These are phyloP conservation scores for Backusella tuberculispora DNA, from an alignment of 192 early-diverging fungal genomes.

Conservation along the genomic window DNA sequence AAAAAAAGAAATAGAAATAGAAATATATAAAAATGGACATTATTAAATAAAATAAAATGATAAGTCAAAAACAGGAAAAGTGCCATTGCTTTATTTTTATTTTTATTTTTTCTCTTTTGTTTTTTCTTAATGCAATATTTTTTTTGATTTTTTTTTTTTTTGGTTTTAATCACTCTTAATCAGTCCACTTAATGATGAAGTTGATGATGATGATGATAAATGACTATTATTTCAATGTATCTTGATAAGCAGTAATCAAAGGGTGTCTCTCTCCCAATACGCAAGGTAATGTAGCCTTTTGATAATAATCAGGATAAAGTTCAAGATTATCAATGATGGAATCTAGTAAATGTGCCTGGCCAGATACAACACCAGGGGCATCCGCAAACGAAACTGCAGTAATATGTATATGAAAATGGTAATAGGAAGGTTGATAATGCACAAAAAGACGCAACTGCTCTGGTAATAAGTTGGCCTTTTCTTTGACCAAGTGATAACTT, in stretches of 20 bases:
- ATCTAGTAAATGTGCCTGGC: constrained; percentile 73
- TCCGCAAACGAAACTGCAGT: constrained; percentile 62
- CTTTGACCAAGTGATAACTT: constrained; percentile 46
- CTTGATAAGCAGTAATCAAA: constrained; percentile 26
- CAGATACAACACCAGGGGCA: constrained; percentile 59
- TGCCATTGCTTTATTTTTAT: background rate
- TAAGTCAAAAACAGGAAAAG: background rate
- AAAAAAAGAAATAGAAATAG: background rate
- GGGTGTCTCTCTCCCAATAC: constrained; percentile 54
- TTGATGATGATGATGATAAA: background rate
- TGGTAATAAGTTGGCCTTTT: constrained; percentile 49
- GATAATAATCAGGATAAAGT: constrained; percentile 61
- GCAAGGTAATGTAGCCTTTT: constrained; percentile 60
- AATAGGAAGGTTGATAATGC: constrained; percentile 85
- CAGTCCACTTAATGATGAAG: background rate
- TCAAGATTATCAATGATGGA: constrained; percentile 55
- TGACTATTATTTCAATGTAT: background rate
- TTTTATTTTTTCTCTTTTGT: background rate
- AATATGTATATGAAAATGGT: constrained; percentile 83
- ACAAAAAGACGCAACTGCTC: constrained; percentile 72
- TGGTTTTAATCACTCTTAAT: background rate
- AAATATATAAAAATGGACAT: background rate
- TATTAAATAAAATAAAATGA: background rate
- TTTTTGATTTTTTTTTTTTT: too few relatives aligned
- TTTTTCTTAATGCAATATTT: background rate